Percentiles rank a stretch among this genome's conserved stretches.
phyloP scores from a whole-genome alignment of 768 basidiomycete species.

The Melanogaster broomeanus region DNA sequence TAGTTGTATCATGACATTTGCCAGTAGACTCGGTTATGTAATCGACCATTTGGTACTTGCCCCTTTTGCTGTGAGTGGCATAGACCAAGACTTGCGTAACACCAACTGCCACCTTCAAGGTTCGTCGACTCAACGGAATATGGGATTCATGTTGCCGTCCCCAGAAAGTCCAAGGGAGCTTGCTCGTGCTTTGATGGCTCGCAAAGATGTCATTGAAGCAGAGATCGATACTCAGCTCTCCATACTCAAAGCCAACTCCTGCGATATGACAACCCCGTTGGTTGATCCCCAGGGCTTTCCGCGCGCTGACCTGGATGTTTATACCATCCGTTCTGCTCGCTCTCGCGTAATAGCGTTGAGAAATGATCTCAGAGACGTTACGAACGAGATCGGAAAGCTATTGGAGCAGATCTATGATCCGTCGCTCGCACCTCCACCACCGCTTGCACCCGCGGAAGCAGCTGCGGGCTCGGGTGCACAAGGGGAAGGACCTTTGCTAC shows the following conservation, averaged over 20 bases:
- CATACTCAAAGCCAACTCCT: conserved; percentile 63
- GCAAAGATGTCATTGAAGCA: conserved; percentile 72
- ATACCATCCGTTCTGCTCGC: conserved; percentile 73
- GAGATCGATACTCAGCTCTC: conserved; percentile 64
- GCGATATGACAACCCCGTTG: conserved; percentile 70
- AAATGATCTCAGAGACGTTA: conserved; percentile 72
- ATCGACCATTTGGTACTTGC: background rate
- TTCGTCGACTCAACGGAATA: conserved; percentile 13
- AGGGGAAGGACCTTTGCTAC: conserved; percentile 24
- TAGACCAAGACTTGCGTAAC: background rate
- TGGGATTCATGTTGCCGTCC: conserved; percentile 50
- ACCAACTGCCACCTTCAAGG: background rate
- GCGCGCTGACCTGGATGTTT: conserved; percentile 82
- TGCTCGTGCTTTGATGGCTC: conserved; percentile 64
- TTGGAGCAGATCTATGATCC: conserved; percentile 72
- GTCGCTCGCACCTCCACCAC: conserved; percentile 10
- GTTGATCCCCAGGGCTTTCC: conserved; percentile 91
- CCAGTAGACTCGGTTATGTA: background rate
- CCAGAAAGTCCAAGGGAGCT: conserved; percentile 50
- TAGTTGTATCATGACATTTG: background rate
- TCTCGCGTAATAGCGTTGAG: conserved; percentile 76
- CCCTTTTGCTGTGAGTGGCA: conserved; percentile 17
- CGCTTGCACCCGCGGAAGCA: conserved; percentile 26
- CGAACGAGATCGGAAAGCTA: conserved; percentile 64
- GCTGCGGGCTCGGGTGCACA: conserved; percentile 22